A percentile compares a stretch with the other conserved stretches of the same genome.
Conservation (phyloP, 768 basidiomycete genomes). For the Russula griseocarnosa region DNA sequence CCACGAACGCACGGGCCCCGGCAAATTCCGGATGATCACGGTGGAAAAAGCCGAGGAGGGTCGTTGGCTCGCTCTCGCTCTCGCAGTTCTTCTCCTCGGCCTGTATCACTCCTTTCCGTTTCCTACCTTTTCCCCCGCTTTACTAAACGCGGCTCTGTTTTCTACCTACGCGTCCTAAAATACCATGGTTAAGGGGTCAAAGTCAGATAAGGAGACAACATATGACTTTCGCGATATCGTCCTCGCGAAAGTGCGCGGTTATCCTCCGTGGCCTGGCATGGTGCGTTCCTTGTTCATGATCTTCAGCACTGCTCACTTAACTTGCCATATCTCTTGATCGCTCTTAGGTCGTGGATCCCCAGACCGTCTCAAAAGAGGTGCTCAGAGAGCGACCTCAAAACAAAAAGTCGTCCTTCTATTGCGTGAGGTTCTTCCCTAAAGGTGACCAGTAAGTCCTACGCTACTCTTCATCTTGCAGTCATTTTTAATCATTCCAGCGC, state of each 20-base stretch:
- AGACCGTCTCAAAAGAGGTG: slow-evolving; percentile 57
- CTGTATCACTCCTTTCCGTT: neutral
- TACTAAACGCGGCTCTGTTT: neutral
- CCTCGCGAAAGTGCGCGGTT: slow-evolving; percentile 90
- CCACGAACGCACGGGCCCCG: slow-evolving; percentile 24
- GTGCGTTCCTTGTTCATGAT: slow-evolving; percentile 49
- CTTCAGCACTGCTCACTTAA: slow-evolving; percentile 16
- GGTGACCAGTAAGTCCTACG: slow-evolving; percentile 79
- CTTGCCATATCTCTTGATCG: slow-evolving; percentile 14
- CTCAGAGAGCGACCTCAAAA: slow-evolving; percentile 63
- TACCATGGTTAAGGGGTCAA: slow-evolving; percentile 38
- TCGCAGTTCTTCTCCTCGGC: neutral
- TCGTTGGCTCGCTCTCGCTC: neutral
- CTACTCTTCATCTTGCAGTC: slow-evolving; percentile 17
- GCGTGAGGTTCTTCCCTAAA: slow-evolving; percentile 84
- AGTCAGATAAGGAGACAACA: slow-evolving; percentile 39
- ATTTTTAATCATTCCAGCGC: slow-evolving; percentile 47
- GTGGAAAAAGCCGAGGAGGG: slow-evolving; percentile 12
- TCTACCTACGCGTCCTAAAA: slow-evolving; percentile 23
- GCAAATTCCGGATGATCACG: slow-evolving; percentile 23
- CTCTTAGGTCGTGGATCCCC: slow-evolving; percentile 74
- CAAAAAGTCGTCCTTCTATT: slow-evolving; percentile 70
- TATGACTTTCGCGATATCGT: slow-evolving; percentile 82
- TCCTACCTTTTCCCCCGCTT: neutral
- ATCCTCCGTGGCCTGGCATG: slow-evolving; percentile 91